Evolutionary conservation across 345 rosid genomes (phyloP), one percentile per base, ranked within the genome.

Genomic region (Hibiscus mutabilis): DNA sequence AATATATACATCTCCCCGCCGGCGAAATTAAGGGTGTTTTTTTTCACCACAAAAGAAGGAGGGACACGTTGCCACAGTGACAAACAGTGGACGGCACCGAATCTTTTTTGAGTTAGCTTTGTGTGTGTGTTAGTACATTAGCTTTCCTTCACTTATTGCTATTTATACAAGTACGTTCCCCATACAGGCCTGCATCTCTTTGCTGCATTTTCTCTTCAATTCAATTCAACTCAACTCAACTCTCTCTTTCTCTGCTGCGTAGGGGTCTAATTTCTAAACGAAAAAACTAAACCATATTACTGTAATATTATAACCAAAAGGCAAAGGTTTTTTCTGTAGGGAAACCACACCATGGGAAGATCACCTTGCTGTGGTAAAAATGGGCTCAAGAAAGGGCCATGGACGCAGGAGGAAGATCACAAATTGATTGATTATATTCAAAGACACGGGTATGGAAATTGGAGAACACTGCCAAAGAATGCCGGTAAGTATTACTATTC

Each of bases 381-480:
- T 59, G 94, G 87, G 13, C 86, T 89, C 21, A 92, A 87, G 83
- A 92, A 82, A 80, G 98, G 98, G 13, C 93, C 98, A 10, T 92
- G 98, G 98, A 92, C 93, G 4, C 78, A 87, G 16, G 98, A 92
- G 71, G 98, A 92, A 79, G 98, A 92, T 68, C 81, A 81, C 78
- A 91, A 84, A 64, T 80, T 93, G 67, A 47, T 82, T 60, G 89
- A 84, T 53, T 93, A 89, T 74, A 89, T 93, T 71, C 81, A 89
- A 10, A 83, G 81, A 72, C 91, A 93, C 76, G 98, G 98, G 4
- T 88, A 81, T 55, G 93, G 98, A 19, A 89, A 87, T 62, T 92
- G 98, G 98, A 87, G 97, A 67, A 85, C 91, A 8, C 91, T 92
- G 44, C 98, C 98, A 9, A 84, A 89, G 75, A 87, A 92, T 84